Evolutionary conservation across 1,284 basidiomycete species (phyloP), one percentile per base, ranked within the genome.

Genomic region (Papiliotrema terrestris): DNA sequence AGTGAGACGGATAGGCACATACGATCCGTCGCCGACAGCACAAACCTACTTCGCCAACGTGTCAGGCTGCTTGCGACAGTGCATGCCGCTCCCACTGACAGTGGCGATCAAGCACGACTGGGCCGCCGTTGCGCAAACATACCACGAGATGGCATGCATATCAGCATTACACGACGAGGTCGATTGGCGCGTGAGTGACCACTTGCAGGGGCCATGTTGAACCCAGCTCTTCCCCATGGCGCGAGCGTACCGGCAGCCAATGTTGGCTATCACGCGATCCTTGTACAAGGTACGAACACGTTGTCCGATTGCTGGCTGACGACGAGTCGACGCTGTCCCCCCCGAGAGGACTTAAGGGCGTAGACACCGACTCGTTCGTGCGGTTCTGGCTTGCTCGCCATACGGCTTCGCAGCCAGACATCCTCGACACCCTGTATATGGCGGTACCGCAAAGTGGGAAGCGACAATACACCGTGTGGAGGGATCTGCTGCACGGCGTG

Each of bases 401-500:
- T 2, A 63, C 57, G 9, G 45, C 42, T 1, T 29, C 58, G 1
- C 23, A 43, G 3, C 43, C 20, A 15, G 39, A 55, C 14, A 39
- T 60, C 8, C 48, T 64, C 9, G 32, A 42, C 8, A 52, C 41
- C 32, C 23, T 62, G 25, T 54, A 56, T 25, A 35, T 48, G 2
- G 37, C 41, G 25, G 47, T 63, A 4, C 50, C 48, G 4, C 17
- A 51, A 6, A n/a, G 26, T 11, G 60, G 60, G 26, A 39, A 55
- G 2, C 50, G 52, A 6, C 46, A 55, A 2, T 65, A 60, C 35
- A 51, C 57, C 0, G 49, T 67, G 1, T 66, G 62, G 60, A 59
- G 60, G 17, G 63, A 66, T 39, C 53, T 69, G 20, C 45, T 69
- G 6, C 39, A 55, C 37, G 66, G 67, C 1, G 71, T 73, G 48